A percentile compares a stretch with the other conserved stretches of the same genome.
phyloP scores from a whole-genome alignment of 768 basidiomycete species.

The Russula vinacea region DNA sequence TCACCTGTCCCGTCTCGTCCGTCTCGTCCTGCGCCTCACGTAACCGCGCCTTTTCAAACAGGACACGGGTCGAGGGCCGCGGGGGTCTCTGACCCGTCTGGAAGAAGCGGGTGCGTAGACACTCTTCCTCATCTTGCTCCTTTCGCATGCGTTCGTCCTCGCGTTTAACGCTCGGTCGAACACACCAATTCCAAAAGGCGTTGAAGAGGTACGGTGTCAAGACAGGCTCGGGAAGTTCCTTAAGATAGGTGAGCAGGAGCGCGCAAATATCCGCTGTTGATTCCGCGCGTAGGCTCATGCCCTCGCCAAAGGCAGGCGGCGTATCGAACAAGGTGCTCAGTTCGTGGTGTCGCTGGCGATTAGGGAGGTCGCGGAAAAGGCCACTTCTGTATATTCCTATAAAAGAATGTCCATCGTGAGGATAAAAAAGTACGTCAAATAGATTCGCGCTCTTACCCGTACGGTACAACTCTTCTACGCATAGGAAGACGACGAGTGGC shows the following conservation, averaged over 20 bases:
- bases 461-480: slow-evolving; percentile 48
- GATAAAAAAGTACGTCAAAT: background rate
- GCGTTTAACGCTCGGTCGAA: slow-evolving; percentile 43
- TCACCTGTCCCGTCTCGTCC: slow-evolving; percentile 35
- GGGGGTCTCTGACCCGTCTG: slow-evolving; percentile 31
- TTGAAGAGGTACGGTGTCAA: slow-evolving; percentile 43
- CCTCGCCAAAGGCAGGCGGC: slow-evolving; percentile 33
- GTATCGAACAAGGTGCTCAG: slow-evolving; percentile 43
- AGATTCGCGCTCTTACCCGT: slow-evolving; percentile 36
- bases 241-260: slow-evolving; percentile 47
- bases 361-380: slow-evolving; percentile 45
- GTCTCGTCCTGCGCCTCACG: slow-evolving; percentile 20
- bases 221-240: slow-evolving; percentile 47
- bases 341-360: slow-evolving; percentile 40
- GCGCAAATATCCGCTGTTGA: slow-evolving; percentile 46
- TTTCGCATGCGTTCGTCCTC: slow-evolving; percentile 35
- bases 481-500: slow-evolving; percentile 42
- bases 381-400: slow-evolving; percentile 45
- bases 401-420: background rate
- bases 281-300: slow-evolving; percentile 30
- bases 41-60: slow-evolving; percentile 14
- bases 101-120: slow-evolving; percentile 34
- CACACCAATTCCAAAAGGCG: slow-evolving; percentile 45
- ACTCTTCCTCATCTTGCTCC: slow-evolving; percentile 38
- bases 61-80: slow-evolving; percentile 16